Conservation (phyloP, 139 green algal species). For the Dunaliella sp. region DNA sequence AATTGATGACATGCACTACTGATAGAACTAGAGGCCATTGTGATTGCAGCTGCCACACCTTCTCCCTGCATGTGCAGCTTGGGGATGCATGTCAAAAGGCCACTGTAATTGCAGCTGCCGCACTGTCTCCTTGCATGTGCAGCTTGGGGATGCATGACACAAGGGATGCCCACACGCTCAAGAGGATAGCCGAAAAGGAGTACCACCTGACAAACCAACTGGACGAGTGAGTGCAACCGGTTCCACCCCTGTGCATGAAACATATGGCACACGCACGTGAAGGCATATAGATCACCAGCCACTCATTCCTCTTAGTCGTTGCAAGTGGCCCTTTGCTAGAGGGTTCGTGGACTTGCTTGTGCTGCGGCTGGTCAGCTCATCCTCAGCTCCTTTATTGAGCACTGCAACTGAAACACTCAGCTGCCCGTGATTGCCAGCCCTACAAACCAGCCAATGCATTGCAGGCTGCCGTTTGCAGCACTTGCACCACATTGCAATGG, state of each 20-base stretch:
- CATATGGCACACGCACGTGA: too few relatives aligned
- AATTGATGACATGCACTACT: neutral
- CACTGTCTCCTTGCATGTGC: neutral
- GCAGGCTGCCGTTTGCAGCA: too few relatives aligned
- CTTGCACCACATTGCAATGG: neutral
- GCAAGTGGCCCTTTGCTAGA: neutral
- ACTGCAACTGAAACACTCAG: neutral
- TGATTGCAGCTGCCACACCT: neutral
- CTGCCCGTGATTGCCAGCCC: neutral
- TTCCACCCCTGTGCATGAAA: neutral
- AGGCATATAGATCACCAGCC: too few relatives aligned
- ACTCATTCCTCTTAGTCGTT: neutral
- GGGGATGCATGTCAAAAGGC: neutral
- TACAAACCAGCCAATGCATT: too few relatives aligned
- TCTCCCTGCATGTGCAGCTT: neutral
- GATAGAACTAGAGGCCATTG: neutral
- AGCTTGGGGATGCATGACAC: neutral
- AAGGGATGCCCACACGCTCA: constrained; percentile 10
- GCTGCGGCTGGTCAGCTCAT: neutral
- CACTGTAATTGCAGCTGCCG: neutral
- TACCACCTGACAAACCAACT: constrained; percentile 36
- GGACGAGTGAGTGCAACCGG: constrained; percentile 14
- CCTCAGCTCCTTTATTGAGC: neutral
- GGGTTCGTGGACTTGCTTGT: neutral
- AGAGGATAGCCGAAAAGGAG: constrained; percentile 31